phyloP scores from a whole-genome alignment of 73 alveolate genomes.

The Paramecium sonneborni region DNA sequence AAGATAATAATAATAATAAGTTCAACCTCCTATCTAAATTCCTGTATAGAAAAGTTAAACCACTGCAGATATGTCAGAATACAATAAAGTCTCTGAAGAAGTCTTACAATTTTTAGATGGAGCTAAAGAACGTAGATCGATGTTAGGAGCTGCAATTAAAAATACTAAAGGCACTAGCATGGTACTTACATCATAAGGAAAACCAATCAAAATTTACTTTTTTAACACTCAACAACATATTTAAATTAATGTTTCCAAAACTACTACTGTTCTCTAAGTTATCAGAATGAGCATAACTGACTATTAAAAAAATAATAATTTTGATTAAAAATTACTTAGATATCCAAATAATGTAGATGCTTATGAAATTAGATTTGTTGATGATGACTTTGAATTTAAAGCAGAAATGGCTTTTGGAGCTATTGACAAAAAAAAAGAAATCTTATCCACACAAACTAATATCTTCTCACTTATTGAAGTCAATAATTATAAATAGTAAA shows the following conservation, averaged over 20 bases:
- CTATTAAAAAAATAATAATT: not conserved
- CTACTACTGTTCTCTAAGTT: not conserved
- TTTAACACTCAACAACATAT: not conserved
- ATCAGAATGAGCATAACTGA: not conserved
- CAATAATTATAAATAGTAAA: not conserved
- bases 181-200: not conserved
- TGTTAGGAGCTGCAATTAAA: conserved; percentile 21
- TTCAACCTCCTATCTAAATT: not conserved
- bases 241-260: not conserved
- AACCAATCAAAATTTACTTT: conserved; percentile 18
- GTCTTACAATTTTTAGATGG: not conserved
- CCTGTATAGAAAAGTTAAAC: not conserved
- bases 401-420: conserved; percentile 53
- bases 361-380: conserved; percentile 3
- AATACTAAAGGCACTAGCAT: not conserved
- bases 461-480: not conserved
- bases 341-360: conserved; percentile 5
- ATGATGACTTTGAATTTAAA: conserved; percentile 35
- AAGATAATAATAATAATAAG: not conserved
- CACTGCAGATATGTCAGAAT: conserved; percentile 21
- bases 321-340: not conserved
- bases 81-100: conserved; percentile 37
- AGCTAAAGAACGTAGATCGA: not conserved
- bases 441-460: not conserved
- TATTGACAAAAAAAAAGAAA: conserved; percentile 25